A percentile compares a stretch with the other conserved stretches of the same genome.
phyloP scores from a whole-genome alignment of 164 flowering plant genomes.

The Pachysandra terminalis region DNA sequence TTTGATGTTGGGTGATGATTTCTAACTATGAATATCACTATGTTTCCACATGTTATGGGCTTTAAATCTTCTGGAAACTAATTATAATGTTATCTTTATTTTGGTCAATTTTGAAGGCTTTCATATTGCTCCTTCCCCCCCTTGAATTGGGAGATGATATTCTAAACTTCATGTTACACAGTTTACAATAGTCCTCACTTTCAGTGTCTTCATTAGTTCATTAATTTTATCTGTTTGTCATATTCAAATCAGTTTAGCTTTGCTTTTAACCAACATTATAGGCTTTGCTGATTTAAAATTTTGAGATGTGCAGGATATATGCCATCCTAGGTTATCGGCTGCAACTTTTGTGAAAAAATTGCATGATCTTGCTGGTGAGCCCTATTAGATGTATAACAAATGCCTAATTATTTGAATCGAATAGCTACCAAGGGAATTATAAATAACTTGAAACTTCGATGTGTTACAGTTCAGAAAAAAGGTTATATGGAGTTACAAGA shows the following conservation, averaged over 20 bases:
- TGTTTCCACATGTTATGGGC: too few relatives aligned
- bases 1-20: too few relatives aligned
- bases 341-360: constrained; percentile 52
- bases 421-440: neutral
- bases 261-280: neutral
- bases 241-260: neutral
- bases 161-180: too few relatives aligned
- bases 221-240: neutral
- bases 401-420: neutral
- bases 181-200: too few relatives aligned
- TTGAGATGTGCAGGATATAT: constrained; percentile 34
- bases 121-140: too few relatives aligned
- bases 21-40: too few relatives aligned
- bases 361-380: constrained; percentile 56
- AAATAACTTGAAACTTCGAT: constrained; percentile 11
- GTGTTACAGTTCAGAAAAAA: constrained; percentile 55
- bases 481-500: constrained; percentile 56
- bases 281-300: constrained; percentile 7
- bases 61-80: too few relatives aligned
- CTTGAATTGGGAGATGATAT: too few relatives aligned
- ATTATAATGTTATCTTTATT: too few relatives aligned
- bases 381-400: neutral
- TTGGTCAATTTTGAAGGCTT: too few relatives aligned
- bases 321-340: constrained; percentile 40
- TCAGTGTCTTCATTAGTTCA: neutral